Conservation (phyloP, 2,329 filamentous ascomycete species). For the Fusarium musae region DNA sequence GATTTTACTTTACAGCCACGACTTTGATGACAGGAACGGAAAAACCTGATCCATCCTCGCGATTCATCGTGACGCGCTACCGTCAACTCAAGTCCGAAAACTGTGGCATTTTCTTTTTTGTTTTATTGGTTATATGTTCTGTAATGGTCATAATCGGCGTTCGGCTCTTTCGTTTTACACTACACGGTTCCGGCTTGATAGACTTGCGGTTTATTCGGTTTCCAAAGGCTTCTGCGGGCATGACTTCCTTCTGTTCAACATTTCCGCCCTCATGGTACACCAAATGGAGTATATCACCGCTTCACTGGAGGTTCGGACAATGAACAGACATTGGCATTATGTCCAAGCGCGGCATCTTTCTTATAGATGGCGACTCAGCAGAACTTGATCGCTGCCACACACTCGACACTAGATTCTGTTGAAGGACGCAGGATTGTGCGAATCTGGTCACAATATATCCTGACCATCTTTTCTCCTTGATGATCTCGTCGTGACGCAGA, state of each 20-base stretch:
- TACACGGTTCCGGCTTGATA: constrained; percentile 44
- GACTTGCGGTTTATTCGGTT: constrained; percentile 40
- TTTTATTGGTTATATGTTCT: constrained; percentile 47
- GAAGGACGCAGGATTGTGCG: constrained; percentile 11
- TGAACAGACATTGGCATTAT: neutral
- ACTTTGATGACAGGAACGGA: constrained; percentile 22
- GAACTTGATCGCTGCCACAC: constrained; percentile 14
- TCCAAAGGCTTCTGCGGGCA: constrained; percentile 17
- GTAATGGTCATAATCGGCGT: constrained; percentile 51
- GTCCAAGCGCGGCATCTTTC: constrained; percentile 8
- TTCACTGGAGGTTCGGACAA: neutral
- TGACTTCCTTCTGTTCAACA: neutral
- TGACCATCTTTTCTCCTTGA: constrained; percentile 16
- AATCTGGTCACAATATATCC: constrained; percentile 7
- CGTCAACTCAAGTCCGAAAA: neutral
- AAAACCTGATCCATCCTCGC: neutral
- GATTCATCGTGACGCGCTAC: neutral
- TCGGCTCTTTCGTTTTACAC: constrained; percentile 39
- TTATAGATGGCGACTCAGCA: constrained; percentile 22
- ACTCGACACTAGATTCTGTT: constrained; percentile 31
- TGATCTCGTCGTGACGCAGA: neutral
- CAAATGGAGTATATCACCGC: neutral
- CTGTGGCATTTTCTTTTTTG: constrained; percentile 27
- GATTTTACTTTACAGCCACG: constrained; percentile 33
- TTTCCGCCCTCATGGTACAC: neutral